Base-by-base conservation (phyloP, 2,329 filamentous ascomycete genomes). In the Scytalidium lignicola region DNA sequence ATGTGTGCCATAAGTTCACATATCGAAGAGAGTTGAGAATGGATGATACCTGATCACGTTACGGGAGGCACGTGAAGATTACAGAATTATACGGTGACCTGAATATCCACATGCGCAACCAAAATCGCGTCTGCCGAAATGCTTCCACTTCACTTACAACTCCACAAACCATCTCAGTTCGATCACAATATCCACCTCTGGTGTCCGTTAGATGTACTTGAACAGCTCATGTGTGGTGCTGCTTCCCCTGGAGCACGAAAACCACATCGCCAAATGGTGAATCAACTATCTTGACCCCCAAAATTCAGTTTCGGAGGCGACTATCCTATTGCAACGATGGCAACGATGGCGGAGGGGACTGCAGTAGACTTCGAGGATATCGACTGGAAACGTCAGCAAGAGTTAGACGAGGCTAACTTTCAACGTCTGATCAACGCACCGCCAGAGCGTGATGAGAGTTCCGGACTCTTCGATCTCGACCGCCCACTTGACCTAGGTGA, bases 401-500 rank as follows among this genome's bases (percentile, higher is more conserved):
- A 67, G 20, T 69, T 73, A 26, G 76, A 82, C 56, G 73, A 79
- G 20, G 67, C 65, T 45, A 67, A 70, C 47, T 74, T 79, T 22
- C 65, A 72, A 23, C 67, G 65, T 8, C 64, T 76, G 9, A 62
- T 80, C 15, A 68, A 67, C 21, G 65, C 71, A 45, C 69, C 67
- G 37, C 67, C 32, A 4, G 32, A 73, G 51, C 66, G 70, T 49
- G 67, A 66, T 26, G 62, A 59, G 12, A 67, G 64, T 23, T 55
- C 59, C 7, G 55, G 61, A 18, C 61, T 71, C 12, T 62, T 81
- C 51, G 69, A 75, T 23, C 62, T 60, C 37, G 64, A 71, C 45
- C 70, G 68, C 47, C 65, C 74, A 20, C 78, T 85, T 55, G 82
- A 84, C 55, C 75, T 82, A 55, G 74, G 75, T 6, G 86, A 90